Conservation (phyloP, 2,329 filamentous ascomycete genomes). For the Fonsecaea pugnacius region DNA sequence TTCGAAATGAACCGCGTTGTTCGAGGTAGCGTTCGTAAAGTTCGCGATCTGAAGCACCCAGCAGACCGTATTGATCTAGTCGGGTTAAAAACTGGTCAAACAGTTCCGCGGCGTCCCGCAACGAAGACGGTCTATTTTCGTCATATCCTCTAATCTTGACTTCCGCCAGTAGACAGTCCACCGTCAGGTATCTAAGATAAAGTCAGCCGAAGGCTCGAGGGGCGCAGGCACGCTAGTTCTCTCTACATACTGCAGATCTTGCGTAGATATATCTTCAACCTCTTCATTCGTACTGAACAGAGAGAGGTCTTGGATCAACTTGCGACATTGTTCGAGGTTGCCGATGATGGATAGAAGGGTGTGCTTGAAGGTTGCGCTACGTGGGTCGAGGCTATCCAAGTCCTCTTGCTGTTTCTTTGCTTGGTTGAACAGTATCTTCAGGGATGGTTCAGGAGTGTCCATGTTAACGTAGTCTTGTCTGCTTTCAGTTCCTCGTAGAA, state of each 20-base stretch:
- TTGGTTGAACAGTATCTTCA: slow-evolving; percentile 31
- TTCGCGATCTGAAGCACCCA: slow-evolving; percentile 67
- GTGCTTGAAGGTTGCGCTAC: slow-evolving; percentile 29
- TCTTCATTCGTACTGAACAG: slow-evolving; percentile 91
- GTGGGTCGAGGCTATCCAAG: slow-evolving; percentile 34
- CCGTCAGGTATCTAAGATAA: slow-evolving; percentile 67
- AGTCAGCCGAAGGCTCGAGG: slow-evolving; percentile 11
- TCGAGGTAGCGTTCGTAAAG: slow-evolving; percentile 75
- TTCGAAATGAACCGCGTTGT: slow-evolving; percentile 72
- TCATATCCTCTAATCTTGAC: slow-evolving; percentile 69
- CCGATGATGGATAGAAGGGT: slow-evolving; percentile 30
- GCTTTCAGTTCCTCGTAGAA: neutral
- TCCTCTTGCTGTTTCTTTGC: slow-evolving; percentile 32
- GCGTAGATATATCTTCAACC: slow-evolving; percentile 81
- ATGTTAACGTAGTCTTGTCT: slow-evolving; percentile 10
- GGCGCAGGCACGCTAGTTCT: neutral
- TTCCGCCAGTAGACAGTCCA: slow-evolving; percentile 79
- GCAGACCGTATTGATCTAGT: slow-evolving; percentile 77
- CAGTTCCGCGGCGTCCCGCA: slow-evolving; percentile 67
- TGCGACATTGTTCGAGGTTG: slow-evolving; percentile 65
- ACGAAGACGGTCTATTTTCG: slow-evolving; percentile 65
- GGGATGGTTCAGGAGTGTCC: slow-evolving; percentile 29
- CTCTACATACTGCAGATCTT: slow-evolving; percentile 71
- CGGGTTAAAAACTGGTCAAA: slow-evolving; percentile 80
- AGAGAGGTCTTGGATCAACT: slow-evolving; percentile 70